Percentiles rank a stretch among this genome's conserved stretches.
phyloP scores from a whole-genome alignment of 768 basidiomycete genomes.

The Boletus edulis region DNA sequence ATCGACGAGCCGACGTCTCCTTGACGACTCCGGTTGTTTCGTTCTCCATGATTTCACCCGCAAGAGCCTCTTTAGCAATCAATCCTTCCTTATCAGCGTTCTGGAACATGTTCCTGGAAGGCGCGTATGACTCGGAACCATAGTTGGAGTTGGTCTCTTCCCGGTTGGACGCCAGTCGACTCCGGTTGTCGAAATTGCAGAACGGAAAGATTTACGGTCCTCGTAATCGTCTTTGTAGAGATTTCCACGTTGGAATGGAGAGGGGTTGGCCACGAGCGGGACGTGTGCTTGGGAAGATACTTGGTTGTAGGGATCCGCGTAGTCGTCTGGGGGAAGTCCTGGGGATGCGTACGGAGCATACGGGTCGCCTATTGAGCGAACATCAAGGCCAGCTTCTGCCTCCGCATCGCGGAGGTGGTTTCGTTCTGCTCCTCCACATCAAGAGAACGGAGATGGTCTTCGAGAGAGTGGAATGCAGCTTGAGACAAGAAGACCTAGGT shows the following conservation, averaged over 20 bases:
- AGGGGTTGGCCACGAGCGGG: slow-evolving; percentile 81
- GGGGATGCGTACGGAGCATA: slow-evolving; percentile 75
- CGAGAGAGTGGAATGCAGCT: slow-evolving; percentile 81
- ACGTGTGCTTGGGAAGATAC: slow-evolving; percentile 63
- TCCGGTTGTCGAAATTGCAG: slow-evolving; percentile 78
- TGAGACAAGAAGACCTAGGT: slow-evolving; percentile 86
- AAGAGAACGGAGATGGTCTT: slow-evolving; percentile 78
- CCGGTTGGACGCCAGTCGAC: slow-evolving; percentile 71
- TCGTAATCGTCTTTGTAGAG: slow-evolving; percentile 78
- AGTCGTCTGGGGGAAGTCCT: slow-evolving; percentile 39
- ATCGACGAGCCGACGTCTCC: slow-evolving; percentile 73
- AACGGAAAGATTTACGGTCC: slow-evolving; percentile 68
- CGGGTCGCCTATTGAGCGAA: slow-evolving; percentile 57
- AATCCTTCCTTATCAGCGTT: slow-evolving; percentile 70
- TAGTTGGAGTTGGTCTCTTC: slow-evolving; percentile 80
- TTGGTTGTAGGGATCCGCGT: slow-evolving; percentile 52
- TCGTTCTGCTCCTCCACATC: slow-evolving; percentile 84
- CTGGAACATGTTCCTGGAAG: slow-evolving; percentile 95
- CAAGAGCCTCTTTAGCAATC: slow-evolving; percentile 77
- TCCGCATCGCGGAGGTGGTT: slow-evolving; percentile 76
- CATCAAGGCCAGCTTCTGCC: slow-evolving; percentile 64
- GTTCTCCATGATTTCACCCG: slow-evolving; percentile 82
- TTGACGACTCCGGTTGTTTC: slow-evolving; percentile 87
- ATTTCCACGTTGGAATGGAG: slow-evolving; percentile 76
- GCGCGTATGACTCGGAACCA: slow-evolving; percentile 92